Evolutionary conservation across 495 filamentous ascomycete genomes (phyloP).

Genomic region (Clavariopsis aquatica): DNA sequence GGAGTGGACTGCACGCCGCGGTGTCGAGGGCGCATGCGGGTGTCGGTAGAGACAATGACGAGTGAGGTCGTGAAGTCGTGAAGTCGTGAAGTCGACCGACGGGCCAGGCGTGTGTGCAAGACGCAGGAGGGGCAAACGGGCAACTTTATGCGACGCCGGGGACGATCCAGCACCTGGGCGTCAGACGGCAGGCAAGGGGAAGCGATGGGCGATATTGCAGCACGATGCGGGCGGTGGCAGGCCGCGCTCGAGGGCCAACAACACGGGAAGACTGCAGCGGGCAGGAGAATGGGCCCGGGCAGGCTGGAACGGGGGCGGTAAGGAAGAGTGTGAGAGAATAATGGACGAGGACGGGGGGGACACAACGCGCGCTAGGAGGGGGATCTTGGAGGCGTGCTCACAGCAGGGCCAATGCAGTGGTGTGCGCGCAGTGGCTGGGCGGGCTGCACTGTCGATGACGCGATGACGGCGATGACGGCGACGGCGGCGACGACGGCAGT

Average conservation of each 20-base stretch:
- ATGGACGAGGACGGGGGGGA: slow-evolving; percentile 4
- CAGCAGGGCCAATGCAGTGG: not conserved
- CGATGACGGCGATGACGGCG: too few relatives aligned
- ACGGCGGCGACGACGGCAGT: too few relatives aligned
- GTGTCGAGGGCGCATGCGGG: not conserved
- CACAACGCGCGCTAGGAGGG: not conserved
- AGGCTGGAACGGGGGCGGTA: slow-evolving; percentile 26
- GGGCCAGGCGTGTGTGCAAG: too few relatives aligned
- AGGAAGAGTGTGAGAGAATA: slow-evolving; percentile 12
- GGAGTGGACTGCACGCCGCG: not conserved
- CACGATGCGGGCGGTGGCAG: not conserved
- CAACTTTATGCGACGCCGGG: slow-evolving; percentile 19
- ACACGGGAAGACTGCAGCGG: not conserved
- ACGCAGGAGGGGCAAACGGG: slow-evolving; percentile 3
- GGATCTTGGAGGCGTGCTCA: not conserved
- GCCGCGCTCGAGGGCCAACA: slow-evolving; percentile 3
- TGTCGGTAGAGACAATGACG: not conserved
- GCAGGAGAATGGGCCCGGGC: not conserved
- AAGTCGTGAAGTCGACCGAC: not conserved
- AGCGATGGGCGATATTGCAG: not conserved
- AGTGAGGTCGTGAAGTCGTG: not conserved
- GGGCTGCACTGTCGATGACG: too few relatives aligned
- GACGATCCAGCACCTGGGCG: slow-evolving; percentile 13
- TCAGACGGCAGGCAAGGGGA: not conserved
- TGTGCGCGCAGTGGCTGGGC: too few relatives aligned